Evolutionary conservation across 2,329 filamentous ascomycete genomes (phyloP), one percentile per base, ranked within the genome.

Genomic region (Fusarium sp.): DNA sequence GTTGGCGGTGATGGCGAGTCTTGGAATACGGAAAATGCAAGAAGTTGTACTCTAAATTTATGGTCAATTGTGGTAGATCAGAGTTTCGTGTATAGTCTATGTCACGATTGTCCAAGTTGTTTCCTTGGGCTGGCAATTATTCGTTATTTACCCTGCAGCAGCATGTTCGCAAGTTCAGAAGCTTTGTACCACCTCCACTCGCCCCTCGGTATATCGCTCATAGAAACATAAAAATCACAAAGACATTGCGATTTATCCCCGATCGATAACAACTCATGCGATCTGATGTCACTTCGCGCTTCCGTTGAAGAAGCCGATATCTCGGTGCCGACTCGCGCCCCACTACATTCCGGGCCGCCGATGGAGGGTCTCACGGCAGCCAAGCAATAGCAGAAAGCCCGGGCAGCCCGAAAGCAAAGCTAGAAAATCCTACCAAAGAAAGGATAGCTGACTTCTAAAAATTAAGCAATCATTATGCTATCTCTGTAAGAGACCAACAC

Each of bases 321-420:
- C 24, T 65, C 62, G 55, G 30, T 66, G 48, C 63, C 62, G 54
- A 41, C 45, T 29, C 46, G 53, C 25, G 4, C 54, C 38, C 63
- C 63, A 66, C 62, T n/a, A 24, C 20, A 30, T 20, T 43, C 63
- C 62, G 55, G 62, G 22, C 43, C 47, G 30, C 30, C 30, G 63
- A 64, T 49, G n/a, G 15, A 66, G 47, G 46, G 46, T 43, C 43
- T 56, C 29, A 22, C 62, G 55, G 55, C 16, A 54, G 44, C 55
- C 62, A 62, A 65, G 55, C 46, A 46, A 34, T 46, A 51, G 16
- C 18, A 18, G 5, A 25, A 27, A 46, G 30, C 25, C 30, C 63
- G 62, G 38, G 3, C 27, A 46, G 27, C 1, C 62, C 62, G 60
- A 59, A 47, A 49, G 24, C 29, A 45, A 46, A 41, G 8, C 12